These are phyloP conservation scores for Porpolomopsis calyptriformis DNA, from an alignment of 768 basidiomycete species.

Conservation along the genomic window DNA sequence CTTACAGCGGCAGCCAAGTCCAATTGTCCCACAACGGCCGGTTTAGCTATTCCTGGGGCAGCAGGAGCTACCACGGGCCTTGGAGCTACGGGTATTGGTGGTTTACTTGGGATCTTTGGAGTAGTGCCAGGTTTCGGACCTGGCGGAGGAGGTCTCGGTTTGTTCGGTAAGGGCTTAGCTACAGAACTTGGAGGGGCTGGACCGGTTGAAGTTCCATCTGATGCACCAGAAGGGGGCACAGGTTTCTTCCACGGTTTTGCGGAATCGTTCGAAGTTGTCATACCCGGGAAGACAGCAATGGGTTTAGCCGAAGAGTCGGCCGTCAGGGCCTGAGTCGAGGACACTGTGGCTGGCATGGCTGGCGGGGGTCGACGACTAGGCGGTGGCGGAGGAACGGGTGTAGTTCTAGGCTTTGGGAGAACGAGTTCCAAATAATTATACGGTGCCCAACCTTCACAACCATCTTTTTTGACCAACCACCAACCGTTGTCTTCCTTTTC, in stretches of 20 bases:
- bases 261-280: constrained; percentile 57
- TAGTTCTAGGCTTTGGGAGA: constrained; percentile 51
- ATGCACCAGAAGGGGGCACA: constrained; percentile 24
- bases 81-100: constrained; percentile 32
- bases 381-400: constrained; percentile 62
- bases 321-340: constrained; percentile 32
- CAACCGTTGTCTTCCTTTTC: constrained; percentile 95
- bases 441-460: constrained; percentile 88
- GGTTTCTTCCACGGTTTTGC: constrained; percentile 67
- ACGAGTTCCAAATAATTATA: constrained; percentile 84
- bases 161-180: constrained; percentile 51
- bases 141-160: constrained; percentile 55
- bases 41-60: constrained; percentile 28
- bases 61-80: constrained; percentile 26
- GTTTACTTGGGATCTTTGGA: constrained; percentile 35
- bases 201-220: constrained; percentile 36
- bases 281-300: constrained; percentile 72
- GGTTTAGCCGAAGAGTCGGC: constrained; percentile 66
- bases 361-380: constrained; percentile 30
- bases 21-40: constrained; percentile 46
- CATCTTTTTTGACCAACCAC: constrained; percentile 89
- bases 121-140: constrained; percentile 36
- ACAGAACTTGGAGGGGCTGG: constrained; percentile 41
- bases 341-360: constrained; percentile 28
- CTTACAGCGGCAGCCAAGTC: constrained; percentile 80